Conservation (phyloP, 2,329 filamentous ascomycete genomes). For the Fusarium duplospermum region DNA sequence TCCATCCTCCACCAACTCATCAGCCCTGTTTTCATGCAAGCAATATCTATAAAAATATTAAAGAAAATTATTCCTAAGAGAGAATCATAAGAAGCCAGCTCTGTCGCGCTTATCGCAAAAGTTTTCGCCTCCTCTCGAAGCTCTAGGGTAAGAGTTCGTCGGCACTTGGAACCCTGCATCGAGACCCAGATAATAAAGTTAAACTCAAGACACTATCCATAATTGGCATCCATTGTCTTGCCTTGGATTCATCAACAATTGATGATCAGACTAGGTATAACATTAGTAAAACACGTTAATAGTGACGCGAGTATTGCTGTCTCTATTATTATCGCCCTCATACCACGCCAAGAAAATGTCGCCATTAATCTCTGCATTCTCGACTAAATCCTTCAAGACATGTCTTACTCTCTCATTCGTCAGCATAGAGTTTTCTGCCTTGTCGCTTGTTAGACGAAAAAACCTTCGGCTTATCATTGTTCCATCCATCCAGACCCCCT, state of each 20-base stretch:
- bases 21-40: too few species aligned
- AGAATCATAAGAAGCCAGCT: not conserved
- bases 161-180: not conserved
- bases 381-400: not conserved
- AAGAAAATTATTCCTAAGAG: not conserved
- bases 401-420: not conserved
- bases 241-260: not conserved
- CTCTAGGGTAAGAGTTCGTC: not conserved
- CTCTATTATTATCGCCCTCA: not conserved
- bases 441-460: not conserved
- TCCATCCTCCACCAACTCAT: too few species aligned
- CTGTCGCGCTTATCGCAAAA: not conserved
- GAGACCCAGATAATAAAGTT: not conserved
- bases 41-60: not conserved
- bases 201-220: not conserved
- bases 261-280: not conserved
- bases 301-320: not conserved
- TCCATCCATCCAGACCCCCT: not conserved
- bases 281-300: not conserved
- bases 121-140: not conserved
- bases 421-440: not conserved
- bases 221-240: not conserved
- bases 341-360: not conserved
- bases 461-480: not conserved
- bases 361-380: not conserved